Conservation (phyloP, 2,329 filamentous ascomycete species). For the Emergomyces pasteurianus region DNA sequence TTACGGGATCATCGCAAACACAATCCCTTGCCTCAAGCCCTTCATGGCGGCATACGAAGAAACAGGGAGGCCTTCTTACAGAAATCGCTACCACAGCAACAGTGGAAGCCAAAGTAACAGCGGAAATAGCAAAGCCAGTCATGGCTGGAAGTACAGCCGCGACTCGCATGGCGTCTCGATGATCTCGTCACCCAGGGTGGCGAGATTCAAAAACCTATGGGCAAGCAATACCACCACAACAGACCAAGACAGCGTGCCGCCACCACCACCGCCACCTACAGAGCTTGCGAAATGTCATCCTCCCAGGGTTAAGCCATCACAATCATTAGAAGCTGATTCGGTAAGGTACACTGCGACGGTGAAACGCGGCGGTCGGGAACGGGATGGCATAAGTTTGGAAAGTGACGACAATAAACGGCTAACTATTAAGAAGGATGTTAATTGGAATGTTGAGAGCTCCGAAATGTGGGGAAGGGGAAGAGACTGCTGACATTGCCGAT, state of each 20-base stretch:
- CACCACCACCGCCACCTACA: neutral
- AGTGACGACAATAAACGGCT: neutral
- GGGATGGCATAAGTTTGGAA: neutral
- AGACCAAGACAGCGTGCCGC: neutral
- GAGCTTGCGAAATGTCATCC: neutral
- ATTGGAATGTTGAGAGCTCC: conserved; percentile 2
- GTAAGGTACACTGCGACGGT: neutral
- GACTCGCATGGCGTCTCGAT: neutral
- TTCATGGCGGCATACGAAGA: conserved; percentile 30
- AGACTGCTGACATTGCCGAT: neutral
- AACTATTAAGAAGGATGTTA: neutral
- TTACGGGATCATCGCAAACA: conserved; percentile 32
- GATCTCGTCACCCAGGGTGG: neutral
- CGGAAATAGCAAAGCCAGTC: neutral
- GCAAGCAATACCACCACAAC: neutral
- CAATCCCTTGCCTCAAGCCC: conserved; percentile 33
- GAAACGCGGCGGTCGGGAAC: neutral
- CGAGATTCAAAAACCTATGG: neutral
- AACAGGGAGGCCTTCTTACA: conserved; percentile 4
- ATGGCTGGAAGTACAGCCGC: neutral
- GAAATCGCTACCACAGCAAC: neutral
- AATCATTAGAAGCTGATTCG: neutral
- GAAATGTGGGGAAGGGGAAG: neutral
- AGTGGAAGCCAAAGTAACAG: neutral
- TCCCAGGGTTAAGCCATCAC: neutral